A percentile compares a stretch with the other conserved stretches of the same genome.
Conservation (phyloP, 352 stramenopile genomes). For the Phytopythium mirpurense region DNA sequence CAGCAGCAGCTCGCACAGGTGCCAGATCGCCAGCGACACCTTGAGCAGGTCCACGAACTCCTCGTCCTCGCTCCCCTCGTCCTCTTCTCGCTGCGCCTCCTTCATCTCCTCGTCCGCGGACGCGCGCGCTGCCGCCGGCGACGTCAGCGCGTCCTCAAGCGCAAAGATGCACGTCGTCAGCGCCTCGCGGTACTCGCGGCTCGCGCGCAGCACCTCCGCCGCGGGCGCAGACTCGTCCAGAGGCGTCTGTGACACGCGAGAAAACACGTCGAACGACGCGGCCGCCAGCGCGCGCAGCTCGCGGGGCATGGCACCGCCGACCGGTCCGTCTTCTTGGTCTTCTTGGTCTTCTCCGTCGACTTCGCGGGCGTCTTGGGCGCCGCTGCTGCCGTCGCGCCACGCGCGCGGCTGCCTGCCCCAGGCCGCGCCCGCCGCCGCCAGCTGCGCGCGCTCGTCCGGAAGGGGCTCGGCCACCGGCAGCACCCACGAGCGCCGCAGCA, state of each 20-base stretch:
- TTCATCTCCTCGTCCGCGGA: slow-evolving; percentile 9
- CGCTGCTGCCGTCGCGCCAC: slow-evolving; percentile 22
- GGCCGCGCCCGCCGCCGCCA: slow-evolving; percentile 21
- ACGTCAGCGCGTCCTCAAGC: slow-evolving; percentile 45
- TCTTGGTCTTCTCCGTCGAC: background rate
- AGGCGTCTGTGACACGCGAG: slow-evolving; percentile 15
- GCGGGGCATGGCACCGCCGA: slow-evolving; percentile 25
- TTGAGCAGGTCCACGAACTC: slow-evolving; percentile 65
- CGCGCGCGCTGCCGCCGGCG: slow-evolving; percentile 8
- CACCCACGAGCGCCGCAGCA: slow-evolving; percentile 33
- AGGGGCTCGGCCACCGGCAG: slow-evolving; percentile 30
- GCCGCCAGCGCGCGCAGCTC: slow-evolving; percentile 55
- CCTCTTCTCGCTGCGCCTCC: background rate
- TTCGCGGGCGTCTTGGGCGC: background rate
- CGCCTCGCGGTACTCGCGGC: slow-evolving; percentile 66
- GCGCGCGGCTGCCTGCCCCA: slow-evolving; percentile 49
- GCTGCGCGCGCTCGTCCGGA: slow-evolving; percentile 5
- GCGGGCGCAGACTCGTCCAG: slow-evolving; percentile 2
- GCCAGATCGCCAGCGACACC: slow-evolving; percentile 73
- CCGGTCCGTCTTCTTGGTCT: background rate
- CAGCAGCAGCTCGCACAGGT: slow-evolving; percentile 74
- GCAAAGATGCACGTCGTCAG: slow-evolving; percentile 63
- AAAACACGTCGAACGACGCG: slow-evolving; percentile 58
- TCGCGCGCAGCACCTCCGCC: slow-evolving; percentile 35
- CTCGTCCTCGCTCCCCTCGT: slow-evolving; percentile 27